Evolutionary conservation across 495 filamentous ascomycete species (phyloP).

Genomic region (Neurospora sublineolata): DNA sequence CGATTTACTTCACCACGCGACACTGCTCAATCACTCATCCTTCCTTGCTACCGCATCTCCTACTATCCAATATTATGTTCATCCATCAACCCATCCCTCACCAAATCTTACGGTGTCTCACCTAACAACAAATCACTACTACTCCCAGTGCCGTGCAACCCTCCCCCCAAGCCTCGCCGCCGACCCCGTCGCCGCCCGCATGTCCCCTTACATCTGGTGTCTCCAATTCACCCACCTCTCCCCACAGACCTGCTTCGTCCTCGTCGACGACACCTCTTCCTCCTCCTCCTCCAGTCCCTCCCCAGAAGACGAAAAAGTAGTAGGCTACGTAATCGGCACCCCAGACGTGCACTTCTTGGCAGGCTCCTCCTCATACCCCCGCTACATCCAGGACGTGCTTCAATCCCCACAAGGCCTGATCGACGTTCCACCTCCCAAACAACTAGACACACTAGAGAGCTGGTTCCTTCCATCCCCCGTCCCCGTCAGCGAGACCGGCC

Average conservation of each 20-base stretch:
- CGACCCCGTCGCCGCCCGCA: conserved; percentile 11
- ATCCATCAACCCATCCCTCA: neutral
- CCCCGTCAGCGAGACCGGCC: neutral
- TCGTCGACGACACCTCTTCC: conserved; percentile 24
- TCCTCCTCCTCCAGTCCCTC: neutral
- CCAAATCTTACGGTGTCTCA: neutral
- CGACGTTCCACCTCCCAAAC: conserved; percentile 12
- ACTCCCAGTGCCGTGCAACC: conserved; percentile 27
- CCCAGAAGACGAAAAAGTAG: conserved; percentile 4
- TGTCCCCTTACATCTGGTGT: conserved; percentile 35
- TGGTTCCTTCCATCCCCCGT: conserved; percentile 2
- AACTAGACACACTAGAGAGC: conserved; percentile 12
- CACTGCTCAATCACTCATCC: neutral
- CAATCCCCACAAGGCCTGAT: conserved; percentile 3
- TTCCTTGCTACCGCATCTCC: neutral
- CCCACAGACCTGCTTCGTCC: conserved; percentile 25
- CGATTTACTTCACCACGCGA: neutral
- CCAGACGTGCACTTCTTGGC: conserved; percentile 25
- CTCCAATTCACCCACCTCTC: conserved; percentile 31
- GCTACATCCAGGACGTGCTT: conserved; percentile 23
- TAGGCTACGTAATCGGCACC: conserved; percentile 31
- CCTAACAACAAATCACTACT: neutral
- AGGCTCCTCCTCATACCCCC: conserved; percentile 10
- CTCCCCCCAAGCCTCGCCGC: conserved; percentile 24
- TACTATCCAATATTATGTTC: neutral